Base-by-base conservation (phyloP, 345 rosid species). In the Linum usitatissimum region DNA sequence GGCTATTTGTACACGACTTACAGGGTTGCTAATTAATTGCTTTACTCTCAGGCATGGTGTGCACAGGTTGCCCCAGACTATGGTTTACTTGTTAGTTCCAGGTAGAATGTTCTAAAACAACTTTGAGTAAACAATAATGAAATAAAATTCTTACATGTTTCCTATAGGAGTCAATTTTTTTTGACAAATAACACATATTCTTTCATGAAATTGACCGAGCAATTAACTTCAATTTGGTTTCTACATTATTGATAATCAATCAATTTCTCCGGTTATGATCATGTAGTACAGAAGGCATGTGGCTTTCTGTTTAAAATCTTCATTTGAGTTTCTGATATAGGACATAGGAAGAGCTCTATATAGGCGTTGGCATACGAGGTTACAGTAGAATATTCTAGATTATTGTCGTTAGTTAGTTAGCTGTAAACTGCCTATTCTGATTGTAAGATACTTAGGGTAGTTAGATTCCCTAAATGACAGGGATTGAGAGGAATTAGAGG, bases 51-150 rank as follows among this genome's bases (percentile, higher is more conserved):
- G 99, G 85, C 97, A 93, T 75, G 97, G 99, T 77, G 73, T 93
- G 63, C 99, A 83, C 85, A 82, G 74, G 69, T 76, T 93, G 72
- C 92, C 97, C 61, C 80, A 77, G 61, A 80, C 99, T 2, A 58
- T 90, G 66, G 95, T 93, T 55, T 90, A 86, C 81, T 73, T 93
- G 75, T 77, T 93, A 77, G 83, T 93, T 76, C 99, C 99, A 77
- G 96, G 96, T 89, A 86, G 62, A 23, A 39, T 10, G 74, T 67
- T 73, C 64, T 63, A 10, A 10, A 45, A 45, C 14, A 40, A 40
- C 10, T 40, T 45, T 45, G 15, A 45, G 13, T 10, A 10, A 3
- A 15, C 5, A 10, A 45, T 40, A 45, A 15, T 45, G 51, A 45
- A 23, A 45, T 10, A 45, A 45, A 45, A 45, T 15, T 45, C 17